A percentile compares a stretch with the other conserved stretches of the same genome.
Evolutionary conservation across 192 early-diverging fungal species (phyloP).

Genomic region (Backusella luteola): DNA sequence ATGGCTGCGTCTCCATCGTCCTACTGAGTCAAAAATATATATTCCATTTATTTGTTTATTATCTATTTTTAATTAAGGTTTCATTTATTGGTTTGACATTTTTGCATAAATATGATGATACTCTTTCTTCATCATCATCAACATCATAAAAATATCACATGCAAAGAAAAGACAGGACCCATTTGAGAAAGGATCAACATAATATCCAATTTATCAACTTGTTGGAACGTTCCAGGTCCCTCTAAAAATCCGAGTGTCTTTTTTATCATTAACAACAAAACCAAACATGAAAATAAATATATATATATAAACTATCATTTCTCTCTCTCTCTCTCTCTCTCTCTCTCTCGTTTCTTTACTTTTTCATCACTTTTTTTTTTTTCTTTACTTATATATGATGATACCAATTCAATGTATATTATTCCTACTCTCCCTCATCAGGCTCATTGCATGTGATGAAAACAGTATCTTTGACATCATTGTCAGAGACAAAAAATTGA

Average conservation of each 20-base stretch:
- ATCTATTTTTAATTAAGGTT: not conserved
- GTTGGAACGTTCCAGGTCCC: not conserved
- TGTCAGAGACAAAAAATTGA: not conserved
- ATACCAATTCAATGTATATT: not conserved
- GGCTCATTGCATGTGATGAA: not conserved
- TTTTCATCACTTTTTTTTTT: not conserved
- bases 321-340: not conserved
- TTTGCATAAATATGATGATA: too few species aligned
- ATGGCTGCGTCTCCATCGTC: not conserved
- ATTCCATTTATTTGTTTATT: not conserved
- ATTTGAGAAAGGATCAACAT: not conserved
- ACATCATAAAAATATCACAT: not conserved
- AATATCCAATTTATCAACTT: not conserved
- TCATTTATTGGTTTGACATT: too few species aligned
- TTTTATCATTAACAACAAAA: not conserved
- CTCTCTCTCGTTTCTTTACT: not conserved
- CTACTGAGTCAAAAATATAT: not conserved
- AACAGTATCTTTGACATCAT: not conserved
- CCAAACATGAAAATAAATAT: not conserved
- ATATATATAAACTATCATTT: not conserved
- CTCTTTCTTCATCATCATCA: not conserved
- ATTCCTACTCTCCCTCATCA: not conserved
- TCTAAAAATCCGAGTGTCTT: not conserved
- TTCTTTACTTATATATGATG: not conserved
- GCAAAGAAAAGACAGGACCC: not conserved